A percentile compares a stretch with the other conserved stretches of the same genome.
Conservation (phyloP, 352 stramenopile species). For the Pythium brachiatum region DNA sequence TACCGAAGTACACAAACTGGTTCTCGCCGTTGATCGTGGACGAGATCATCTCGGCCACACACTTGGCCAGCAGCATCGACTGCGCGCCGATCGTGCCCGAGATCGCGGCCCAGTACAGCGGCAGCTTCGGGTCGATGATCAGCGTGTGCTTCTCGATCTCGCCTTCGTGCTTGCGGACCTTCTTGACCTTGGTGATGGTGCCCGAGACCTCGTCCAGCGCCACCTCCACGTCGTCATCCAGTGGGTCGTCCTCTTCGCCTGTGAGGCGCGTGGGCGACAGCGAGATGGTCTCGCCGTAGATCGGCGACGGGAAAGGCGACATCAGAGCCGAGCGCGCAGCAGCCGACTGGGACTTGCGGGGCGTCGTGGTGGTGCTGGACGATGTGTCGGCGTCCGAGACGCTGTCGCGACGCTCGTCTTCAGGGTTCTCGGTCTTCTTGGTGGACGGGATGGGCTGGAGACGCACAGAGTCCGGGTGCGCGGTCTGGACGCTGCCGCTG, state of each 20-base stretch:
- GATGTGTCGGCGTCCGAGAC: background rate
- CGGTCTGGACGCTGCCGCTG: background rate
- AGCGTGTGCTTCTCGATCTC: slow-evolving; percentile 83
- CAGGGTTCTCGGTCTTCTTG: background rate
- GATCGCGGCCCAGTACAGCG: slow-evolving; percentile 85
- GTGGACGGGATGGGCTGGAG: slow-evolving; percentile 14
- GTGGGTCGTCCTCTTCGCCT: slow-evolving; percentile 24
- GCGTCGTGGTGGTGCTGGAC: slow-evolving; percentile 4
- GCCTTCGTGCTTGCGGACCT: slow-evolving; percentile 49
- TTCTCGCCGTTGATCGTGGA: slow-evolving; percentile 80
- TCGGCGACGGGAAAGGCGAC: slow-evolving; percentile 62
- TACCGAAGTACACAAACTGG: slow-evolving; percentile 84
- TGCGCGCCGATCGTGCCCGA: slow-evolving; percentile 80
- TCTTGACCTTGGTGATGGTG: slow-evolving; percentile 36
- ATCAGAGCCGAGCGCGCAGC: slow-evolving; percentile 48
- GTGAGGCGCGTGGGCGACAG: slow-evolving; percentile 21
- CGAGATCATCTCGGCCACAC: slow-evolving; percentile 82
- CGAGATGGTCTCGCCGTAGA: slow-evolving; percentile 26
- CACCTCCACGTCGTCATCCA: slow-evolving; percentile 52
- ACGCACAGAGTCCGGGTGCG: slow-evolving; percentile 16
- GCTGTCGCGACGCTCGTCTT: background rate
- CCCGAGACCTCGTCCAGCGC: slow-evolving; percentile 52
- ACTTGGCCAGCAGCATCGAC: slow-evolving; percentile 84
- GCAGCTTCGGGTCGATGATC: slow-evolving; percentile 83
- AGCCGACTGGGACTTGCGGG: background rate